Evolutionary conservation across 148 eudicot species (phyloP), one percentile per base, ranked within the genome.

Genomic region (Vaccinium corymbosum): DNA sequence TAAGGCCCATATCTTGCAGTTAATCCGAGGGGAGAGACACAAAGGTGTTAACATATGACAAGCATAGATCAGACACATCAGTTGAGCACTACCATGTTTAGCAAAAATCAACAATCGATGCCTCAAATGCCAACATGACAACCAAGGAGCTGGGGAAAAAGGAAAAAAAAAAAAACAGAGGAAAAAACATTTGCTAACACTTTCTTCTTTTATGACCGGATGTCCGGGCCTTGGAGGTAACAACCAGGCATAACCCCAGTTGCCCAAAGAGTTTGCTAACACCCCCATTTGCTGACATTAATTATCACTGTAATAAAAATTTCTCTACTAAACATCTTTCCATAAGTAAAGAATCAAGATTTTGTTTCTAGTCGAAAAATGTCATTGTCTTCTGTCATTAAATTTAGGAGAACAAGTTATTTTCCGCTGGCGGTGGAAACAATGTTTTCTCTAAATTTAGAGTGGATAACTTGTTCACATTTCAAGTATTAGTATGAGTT

Each of bases 1-100:
- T 72, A 97, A 88, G 27, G 96, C 99, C 98, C 98, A 97, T 77
- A 97, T 86, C 99, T 97, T 87, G 32, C 53, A 25, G 46, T 62
- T 48, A 51, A 78, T 53, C 82, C 48, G 51, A 85, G 32, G 80
- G 86, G 35, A 48, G 25, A 75, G 61, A 80, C 16, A 49, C 17
- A 49, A 80, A 59, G 78, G 52, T 4, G 48, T 64, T 64, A 46
- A 82, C 62, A 81, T n/a, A 50, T 66, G 83, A 55, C 3, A 80
- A 80, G 12, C 50, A 20, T 12, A 16, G 52, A 78, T 64, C 42
- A 85, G 42, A n/a, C 66, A 22, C 22, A 82, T 48, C n/a, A 51
- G 72, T 84, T 61, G 11, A 6, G 59, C 38, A 35, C 38, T 68
- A 15, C 8, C 19, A 59, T 11, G 46, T 46, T 6, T 13, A 81